Evolutionary conservation across 768 basidiomycete species (phyloP).

Genomic region (Sporobolomyces roseus): DNA sequence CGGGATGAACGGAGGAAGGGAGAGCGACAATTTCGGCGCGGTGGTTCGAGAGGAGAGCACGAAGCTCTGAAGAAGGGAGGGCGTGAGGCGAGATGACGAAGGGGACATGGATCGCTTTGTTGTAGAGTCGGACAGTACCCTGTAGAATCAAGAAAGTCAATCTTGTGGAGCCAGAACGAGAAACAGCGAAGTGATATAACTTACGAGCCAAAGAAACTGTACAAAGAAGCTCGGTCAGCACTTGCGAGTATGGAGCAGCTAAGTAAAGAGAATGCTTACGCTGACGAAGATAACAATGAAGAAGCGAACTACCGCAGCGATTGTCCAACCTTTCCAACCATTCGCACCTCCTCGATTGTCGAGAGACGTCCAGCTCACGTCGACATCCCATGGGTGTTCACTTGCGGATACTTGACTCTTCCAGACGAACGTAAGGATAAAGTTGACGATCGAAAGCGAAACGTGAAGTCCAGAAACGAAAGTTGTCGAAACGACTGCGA

Average conservation of each 20-base stretch:
- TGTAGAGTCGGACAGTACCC: neutral
- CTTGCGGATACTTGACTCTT: neutral
- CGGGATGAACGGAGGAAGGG: neutral
- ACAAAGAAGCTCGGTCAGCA: no score
- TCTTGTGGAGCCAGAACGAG: neutral
- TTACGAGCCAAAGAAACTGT: no score
- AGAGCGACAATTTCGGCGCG: constrained; percentile 21
- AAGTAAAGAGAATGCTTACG: neutral
- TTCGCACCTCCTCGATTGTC: neutral
- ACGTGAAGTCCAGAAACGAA: constrained; percentile 4
- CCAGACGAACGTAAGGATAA: constrained; percentile 25
- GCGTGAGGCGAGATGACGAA: constrained; percentile 22
- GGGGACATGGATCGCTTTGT: constrained; percentile 11
- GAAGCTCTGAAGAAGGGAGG: constrained; percentile 25
- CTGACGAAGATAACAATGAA: neutral
- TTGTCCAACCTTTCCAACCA: neutral
- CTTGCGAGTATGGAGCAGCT: no score
- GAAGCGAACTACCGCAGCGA: constrained; percentile 7
- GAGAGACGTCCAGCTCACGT: neutral
- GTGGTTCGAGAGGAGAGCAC: constrained; percentile 16
- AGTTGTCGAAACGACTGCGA: neutral
- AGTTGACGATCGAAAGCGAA: constrained; percentile 13
- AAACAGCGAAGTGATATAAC: no score
- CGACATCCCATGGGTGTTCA: constrained; percentile 8
- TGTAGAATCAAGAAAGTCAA: neutral